Evolutionary conservation across 2,329 filamentous ascomycete genomes (phyloP), one percentile per base, ranked within the genome.

Genomic region (Aspergillus transmontanensis): DNA sequence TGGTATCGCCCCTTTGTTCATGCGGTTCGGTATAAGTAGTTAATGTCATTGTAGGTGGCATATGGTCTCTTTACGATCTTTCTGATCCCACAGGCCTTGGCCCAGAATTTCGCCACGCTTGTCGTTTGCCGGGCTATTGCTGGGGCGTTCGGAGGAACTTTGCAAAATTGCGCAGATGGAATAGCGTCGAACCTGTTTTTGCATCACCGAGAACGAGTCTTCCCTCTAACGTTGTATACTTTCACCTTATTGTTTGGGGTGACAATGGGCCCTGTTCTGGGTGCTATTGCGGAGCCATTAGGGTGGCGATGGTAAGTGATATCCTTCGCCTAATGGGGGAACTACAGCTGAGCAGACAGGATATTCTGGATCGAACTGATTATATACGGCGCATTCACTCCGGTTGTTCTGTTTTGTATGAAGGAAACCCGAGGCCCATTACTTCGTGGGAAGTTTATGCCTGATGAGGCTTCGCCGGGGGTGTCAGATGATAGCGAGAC

Each of bases 21-120:
- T 21, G 14, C 16, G 7, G 2, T 14, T 54, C 21, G 10, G 19
- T 0, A 6, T 48, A 21, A 19, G 23, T 32, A 23, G 12, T 41
- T 60, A 34, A 59, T 16, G 2, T 23, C 9, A 21, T 30, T 11
- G 43, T 12, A 60, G 58, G 39, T 71, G 76, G 61, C 75, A 73
- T 64, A 79, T 79, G 10, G 82, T 80, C 58, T 74, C 9, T 73
- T 83, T 43, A 71, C 81, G 30, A 73, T 80, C 23, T 82, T 81
- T 61, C 69, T 81, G 6, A 72, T 83, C 11, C 79, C 79, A 0
- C 79, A 80, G 61, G 80, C 76, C 0, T 60, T 82, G 10, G 81
- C 81, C 0, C 75, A 75, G 16, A 83, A 81, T 62, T 82, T 82
- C 57, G 80, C 80, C 11, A 82, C 81, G 0, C 61, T 83, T 5